phyloP scores from a whole-genome alignment of 164 flowering plant species.

The Cinnamomum micranthum region DNA sequence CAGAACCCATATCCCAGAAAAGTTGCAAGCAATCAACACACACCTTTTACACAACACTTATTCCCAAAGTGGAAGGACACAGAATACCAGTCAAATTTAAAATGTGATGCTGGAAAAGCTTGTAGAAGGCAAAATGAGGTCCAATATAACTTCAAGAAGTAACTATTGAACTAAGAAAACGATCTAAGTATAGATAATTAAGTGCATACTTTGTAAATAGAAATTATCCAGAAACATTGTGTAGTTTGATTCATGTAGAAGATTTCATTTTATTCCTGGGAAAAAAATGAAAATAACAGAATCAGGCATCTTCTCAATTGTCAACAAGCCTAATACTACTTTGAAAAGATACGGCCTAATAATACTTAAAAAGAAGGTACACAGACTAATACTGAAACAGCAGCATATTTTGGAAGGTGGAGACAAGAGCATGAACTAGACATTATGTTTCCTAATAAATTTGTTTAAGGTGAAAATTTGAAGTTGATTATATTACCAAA shows the following conservation, averaged over 20 bases:
- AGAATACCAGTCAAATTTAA: too few species aligned
- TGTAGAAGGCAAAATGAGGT: neutral
- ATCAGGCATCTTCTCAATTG: neutral
- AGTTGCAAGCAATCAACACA: too few species aligned
- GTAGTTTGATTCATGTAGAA: too few species aligned
- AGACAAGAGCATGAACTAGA: neutral
- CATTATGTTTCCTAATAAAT: neutral
- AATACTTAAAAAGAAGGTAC: too few species aligned
- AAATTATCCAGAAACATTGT: too few species aligned
- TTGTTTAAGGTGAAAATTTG: neutral
- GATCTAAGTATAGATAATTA: neutral
- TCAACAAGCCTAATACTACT: neutral
- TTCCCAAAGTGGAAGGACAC: too few species aligned
- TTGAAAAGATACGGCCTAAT: too few species aligned
- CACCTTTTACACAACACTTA: too few species aligned
- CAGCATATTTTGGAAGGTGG: neutral
- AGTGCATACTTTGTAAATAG: too few species aligned
- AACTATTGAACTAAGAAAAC: neutral
- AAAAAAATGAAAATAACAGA: too few species aligned
- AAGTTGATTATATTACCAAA: slow-evolving; percentile 49
- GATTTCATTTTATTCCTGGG: too few species aligned
- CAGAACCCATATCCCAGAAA: too few species aligned
- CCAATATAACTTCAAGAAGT: neutral
- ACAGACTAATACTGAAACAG: neutral
- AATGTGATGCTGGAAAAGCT: neutral